These are phyloP conservation scores for Prinsepia uniflora DNA, from an alignment of 306 rosid genomes.

Conservation along the genomic window DNA sequence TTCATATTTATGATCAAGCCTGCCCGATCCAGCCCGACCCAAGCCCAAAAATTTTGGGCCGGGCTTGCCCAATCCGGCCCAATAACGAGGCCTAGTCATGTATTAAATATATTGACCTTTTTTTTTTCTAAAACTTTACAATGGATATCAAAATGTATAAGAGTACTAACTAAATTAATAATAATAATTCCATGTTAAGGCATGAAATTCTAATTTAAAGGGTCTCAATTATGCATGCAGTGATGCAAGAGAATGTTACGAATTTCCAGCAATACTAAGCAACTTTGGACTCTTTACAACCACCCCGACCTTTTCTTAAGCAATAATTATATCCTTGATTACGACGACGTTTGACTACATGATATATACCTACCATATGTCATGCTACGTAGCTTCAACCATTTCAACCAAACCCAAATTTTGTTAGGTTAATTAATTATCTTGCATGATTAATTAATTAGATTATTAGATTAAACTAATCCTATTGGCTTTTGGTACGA, in stretches of 20 bases:
- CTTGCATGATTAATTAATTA: background rate
- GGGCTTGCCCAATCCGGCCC: too few relatives aligned
- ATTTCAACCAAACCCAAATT: background rate
- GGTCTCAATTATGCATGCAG: background rate
- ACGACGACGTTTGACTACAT: background rate
- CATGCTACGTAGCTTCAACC: background rate
- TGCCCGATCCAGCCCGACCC: too few relatives aligned
- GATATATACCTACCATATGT: conserved; percentile 8
- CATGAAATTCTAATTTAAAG: too few relatives aligned
- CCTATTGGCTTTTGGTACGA: background rate
- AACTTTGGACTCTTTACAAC: conserved; percentile 9
- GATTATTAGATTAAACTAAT: too few relatives aligned
- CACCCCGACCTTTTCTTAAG: background rate
- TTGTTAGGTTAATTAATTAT: background rate
- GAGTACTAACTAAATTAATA: background rate
- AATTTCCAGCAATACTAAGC: conserved; percentile 9
- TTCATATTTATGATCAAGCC: too few relatives aligned
- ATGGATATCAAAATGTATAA: background rate
- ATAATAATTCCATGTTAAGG: background rate
- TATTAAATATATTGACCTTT: too few relatives aligned
- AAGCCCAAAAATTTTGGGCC: too few relatives aligned
- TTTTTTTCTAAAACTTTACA: too few relatives aligned
- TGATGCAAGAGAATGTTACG: background rate
- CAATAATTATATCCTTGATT: background rate
- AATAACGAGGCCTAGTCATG: too few relatives aligned